A percentile compares a stretch with the other conserved stretches of the same genome.
These are phyloP conservation scores for Arachis monticola DNA, from an alignment of 331 rosid species.

Conservation along the genomic window DNA sequence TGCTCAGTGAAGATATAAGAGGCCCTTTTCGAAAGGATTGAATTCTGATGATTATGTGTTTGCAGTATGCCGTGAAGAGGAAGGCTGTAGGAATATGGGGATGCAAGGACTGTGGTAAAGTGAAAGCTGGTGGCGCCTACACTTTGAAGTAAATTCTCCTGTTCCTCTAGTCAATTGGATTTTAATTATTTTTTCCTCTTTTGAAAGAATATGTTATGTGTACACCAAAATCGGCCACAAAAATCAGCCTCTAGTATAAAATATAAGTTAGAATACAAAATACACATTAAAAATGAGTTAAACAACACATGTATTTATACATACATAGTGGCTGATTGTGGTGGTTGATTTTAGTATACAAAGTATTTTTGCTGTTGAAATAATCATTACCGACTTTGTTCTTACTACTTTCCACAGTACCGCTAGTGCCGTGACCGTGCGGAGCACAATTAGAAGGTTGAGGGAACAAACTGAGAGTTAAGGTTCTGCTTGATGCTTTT, in stretches of 20 bases:
- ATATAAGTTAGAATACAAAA: too few relatives aligned
- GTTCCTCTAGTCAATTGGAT: not conserved
- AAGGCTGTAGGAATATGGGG: constrained; percentile 98
- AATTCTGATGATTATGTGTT: constrained; percentile 8
- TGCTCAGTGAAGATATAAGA: not conserved
- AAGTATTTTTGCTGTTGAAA: too few relatives aligned
- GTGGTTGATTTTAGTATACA: too few relatives aligned
- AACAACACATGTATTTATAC: too few relatives aligned
- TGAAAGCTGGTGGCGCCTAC: constrained; percentile 93
- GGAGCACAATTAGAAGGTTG: too few relatives aligned
- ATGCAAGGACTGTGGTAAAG: constrained; percentile 98
- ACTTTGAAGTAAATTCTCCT: constrained; percentile 69
- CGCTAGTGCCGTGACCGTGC: too few relatives aligned
- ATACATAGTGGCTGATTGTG: too few relatives aligned
- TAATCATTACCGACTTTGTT: not conserved
- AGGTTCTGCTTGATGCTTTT: constrained; percentile 31
- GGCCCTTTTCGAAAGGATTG: not conserved
- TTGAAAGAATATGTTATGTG: too few relatives aligned
- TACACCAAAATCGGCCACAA: too few relatives aligned
- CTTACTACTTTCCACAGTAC: constrained; percentile 52
- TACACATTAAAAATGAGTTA: too few relatives aligned
- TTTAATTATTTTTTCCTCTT: not conserved
- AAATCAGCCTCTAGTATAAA: too few relatives aligned
- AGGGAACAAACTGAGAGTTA: constrained; percentile 51
- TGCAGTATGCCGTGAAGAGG: constrained; percentile 91